A percentile compares a stretch with the other conserved stretches of the same genome.
phyloP scores from a whole-genome alignment of 768 basidiomycete genomes.

The Suillus subaureus region DNA sequence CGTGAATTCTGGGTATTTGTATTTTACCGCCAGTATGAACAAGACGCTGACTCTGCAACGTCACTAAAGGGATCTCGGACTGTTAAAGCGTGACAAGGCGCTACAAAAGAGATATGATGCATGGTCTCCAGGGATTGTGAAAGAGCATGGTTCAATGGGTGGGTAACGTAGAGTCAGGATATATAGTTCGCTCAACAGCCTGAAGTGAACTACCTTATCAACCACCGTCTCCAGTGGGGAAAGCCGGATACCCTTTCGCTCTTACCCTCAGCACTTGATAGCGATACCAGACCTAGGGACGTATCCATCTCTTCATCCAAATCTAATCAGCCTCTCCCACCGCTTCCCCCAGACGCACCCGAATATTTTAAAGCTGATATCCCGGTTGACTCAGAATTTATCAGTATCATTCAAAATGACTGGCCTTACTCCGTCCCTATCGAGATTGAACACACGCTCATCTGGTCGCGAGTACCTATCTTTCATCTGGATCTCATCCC shows the following conservation, averaged over 20 bases:
- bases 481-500: conserved; percentile 61
- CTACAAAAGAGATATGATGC: conserved; percentile 69
- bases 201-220: conserved; percentile 71
- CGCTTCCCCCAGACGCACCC: conserved; percentile 41
- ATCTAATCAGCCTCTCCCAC: conserved; percentile 22
- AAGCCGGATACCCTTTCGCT: conserved; percentile 64
- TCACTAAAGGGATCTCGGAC: conserved; percentile 36
- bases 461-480: conserved; percentile 79
- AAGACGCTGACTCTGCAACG: no score
- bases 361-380: conserved; percentile 70
- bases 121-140: conserved; percentile 58
- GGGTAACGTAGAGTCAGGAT: conserved; percentile 22
- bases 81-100: conserved; percentile 71
- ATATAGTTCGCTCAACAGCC: conserved; percentile 4
- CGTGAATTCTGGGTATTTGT: conserved; percentile 69
- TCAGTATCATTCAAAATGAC: conserved; percentile 79
- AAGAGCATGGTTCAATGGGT: conserved; percentile 70
- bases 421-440: conserved; percentile 90
- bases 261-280: conserved; percentile 55
- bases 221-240: conserved; percentile 76
- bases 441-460: conserved; percentile 71
- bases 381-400: conserved; percentile 45
- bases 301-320: background rate
- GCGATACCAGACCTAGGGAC: conserved; percentile 2
- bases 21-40: conserved; percentile 15